Evolutionary conservation across 768 basidiomycete species (phyloP).

Genomic region (Symmetrospora coprosmae): DNA sequence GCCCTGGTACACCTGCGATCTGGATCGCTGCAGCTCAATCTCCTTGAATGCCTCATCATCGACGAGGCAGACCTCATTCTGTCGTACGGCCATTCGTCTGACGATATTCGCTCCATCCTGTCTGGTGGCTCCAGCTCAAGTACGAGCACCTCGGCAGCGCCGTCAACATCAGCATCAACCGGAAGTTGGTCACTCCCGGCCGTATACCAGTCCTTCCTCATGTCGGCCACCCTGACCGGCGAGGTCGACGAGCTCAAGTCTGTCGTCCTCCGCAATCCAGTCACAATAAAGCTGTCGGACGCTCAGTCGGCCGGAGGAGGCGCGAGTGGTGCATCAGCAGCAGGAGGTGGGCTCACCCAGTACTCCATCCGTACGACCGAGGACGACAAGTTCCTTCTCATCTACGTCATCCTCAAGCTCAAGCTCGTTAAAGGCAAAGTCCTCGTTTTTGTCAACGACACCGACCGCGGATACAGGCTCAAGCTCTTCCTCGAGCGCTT

Average conservation of each 20-base stretch:
- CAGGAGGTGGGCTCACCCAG: constrained; percentile 21
- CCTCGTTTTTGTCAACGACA: constrained; percentile 89
- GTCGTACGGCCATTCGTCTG: constrained; percentile 81
- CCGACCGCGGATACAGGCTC: constrained; percentile 83
- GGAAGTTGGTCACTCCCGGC: constrained; percentile 56
- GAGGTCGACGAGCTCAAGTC: constrained; percentile 87
- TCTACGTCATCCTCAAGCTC: constrained; percentile 90
- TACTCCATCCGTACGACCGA: constrained; percentile 44
- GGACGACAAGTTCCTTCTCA: constrained; percentile 89
- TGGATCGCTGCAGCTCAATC: constrained; percentile 52
- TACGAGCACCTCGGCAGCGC: no score
- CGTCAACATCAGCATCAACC: no score
- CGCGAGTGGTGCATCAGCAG: neutral
- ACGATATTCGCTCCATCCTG: constrained; percentile 61
- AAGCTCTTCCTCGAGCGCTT: constrained; percentile 98
- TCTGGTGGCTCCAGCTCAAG: constrained; percentile 39
- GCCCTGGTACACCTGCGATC: constrained; percentile 54
- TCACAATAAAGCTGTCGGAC: constrained; percentile 39
- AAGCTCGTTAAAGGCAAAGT: constrained; percentile 91
- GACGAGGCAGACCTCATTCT: constrained; percentile 96
- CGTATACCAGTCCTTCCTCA: constrained; percentile 79
- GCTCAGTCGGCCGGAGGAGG: neutral
- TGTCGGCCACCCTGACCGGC: constrained; percentile 95
- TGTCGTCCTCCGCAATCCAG: constrained; percentile 70
- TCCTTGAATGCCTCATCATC: constrained; percentile 74